Base-by-base conservation (phyloP, 2,329 filamentous ascomycete species). In the Ceratocystis variospora region DNA sequence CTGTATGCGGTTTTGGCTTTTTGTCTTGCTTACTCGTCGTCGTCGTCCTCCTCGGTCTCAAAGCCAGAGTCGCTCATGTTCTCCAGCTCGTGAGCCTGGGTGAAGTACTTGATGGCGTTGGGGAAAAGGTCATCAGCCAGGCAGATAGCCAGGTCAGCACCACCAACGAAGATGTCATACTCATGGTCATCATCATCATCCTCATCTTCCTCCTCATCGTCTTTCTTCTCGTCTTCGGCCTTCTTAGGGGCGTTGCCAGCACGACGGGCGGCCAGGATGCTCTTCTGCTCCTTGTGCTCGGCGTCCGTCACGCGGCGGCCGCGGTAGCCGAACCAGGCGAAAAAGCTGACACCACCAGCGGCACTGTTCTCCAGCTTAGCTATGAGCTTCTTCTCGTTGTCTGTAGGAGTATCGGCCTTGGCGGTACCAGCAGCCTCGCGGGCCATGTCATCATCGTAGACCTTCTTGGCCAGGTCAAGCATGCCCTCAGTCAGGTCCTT, bases 81-180 rank as follows among this genome's bases (percentile, higher is more conserved):
- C 63, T 86, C 85, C 66, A 83, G 78, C 71, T 90, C 87, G 73
- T 87, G 85, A 59, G 89, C 88, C 77, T 89, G 82, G 94, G 90
- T 88, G 78, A 94, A 97, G 78, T 94, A 95, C 75, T 89, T 90
- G 75, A 96, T 87, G 67, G 92, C 93, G 69, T 86, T 85, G 61
- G 90, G 89, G 87, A 88, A 96, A 64, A 97, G 78, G 71, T 97
- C 93, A 73, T 97, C 92, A 7, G 88, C 85, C 71, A 97, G 80
- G 68, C 85, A 81, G 69, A 90, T 81, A 48, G 91, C 92, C 61
- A 97, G 76, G 69, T 92, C 88, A 71, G 95, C 90, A 25, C 89
- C 93, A 55, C 85, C 85, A n/a, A 89, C 87, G 80, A 94, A 96
- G 71, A 96, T 87, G 76, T 96, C 93, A 61, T 87, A 81, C 65